Evolutionary conservation across 2,329 filamentous ascomycete species (phyloP).

Genomic region (Alternaria longipes): DNA sequence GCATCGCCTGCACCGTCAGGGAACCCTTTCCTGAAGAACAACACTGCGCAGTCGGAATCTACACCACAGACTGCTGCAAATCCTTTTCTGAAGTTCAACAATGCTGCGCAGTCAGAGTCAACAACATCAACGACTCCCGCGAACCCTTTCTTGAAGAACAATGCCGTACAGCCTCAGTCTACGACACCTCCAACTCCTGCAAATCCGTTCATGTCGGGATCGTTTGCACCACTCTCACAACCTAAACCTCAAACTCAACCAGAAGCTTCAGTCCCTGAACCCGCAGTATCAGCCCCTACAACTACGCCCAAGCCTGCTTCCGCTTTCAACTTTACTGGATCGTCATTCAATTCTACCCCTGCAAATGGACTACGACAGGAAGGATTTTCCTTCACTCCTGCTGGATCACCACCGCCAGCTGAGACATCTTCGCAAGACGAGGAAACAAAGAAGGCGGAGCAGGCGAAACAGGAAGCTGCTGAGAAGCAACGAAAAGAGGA

Average conservation of each 20-base stretch:
- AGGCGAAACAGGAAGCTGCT: slow-evolving; percentile 22
- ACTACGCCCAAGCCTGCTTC: slow-evolving; percentile 13
- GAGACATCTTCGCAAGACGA: slow-evolving; percentile 18
- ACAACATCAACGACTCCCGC: background rate
- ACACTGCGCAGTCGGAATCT: background rate
- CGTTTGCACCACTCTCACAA: background rate
- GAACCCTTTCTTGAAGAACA: slow-evolving; percentile 13
- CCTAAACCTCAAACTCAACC: slow-evolving; percentile 3
- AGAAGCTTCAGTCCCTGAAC: background rate
- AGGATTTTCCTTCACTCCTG: slow-evolving; percentile 25
- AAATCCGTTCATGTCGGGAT: slow-evolving; percentile 11
- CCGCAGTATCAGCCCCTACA: slow-evolving; percentile 7
- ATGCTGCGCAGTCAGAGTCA: background rate
- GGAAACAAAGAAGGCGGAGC: slow-evolving; percentile 14
- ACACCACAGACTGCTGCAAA: slow-evolving; percentile 11
- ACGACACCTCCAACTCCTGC: background rate
- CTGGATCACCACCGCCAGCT: slow-evolving; percentile 22
- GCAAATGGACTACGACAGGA: slow-evolving; percentile 9
- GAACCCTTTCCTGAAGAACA: slow-evolving; percentile 21
- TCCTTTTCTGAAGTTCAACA: slow-evolving; percentile 17
- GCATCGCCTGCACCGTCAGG: background rate
- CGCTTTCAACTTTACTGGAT: slow-evolving; percentile 15
- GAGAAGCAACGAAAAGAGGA: slow-evolving; percentile 21
- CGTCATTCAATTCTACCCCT: background rate
- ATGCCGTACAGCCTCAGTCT: background rate